Conservation (phyloP, 768 basidiomycete genomes). For the Trametes cinnabarina region DNA sequence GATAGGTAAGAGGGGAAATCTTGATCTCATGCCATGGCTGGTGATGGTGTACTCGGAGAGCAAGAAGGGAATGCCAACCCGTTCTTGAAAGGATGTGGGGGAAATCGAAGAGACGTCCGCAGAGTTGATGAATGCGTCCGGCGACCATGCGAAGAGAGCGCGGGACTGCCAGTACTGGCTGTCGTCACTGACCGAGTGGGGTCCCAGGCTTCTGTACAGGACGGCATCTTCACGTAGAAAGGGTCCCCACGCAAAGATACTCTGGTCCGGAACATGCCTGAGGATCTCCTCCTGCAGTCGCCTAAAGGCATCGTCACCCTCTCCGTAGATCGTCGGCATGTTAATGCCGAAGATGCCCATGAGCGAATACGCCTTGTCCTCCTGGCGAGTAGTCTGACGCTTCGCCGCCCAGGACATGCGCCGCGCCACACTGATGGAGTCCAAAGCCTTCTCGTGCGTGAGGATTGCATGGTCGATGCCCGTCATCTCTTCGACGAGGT, state of each 20-base stretch:
- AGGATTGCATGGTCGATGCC: slow-evolving; percentile 6
- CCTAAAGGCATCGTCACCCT: slow-evolving; percentile 12
- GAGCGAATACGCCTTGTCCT: slow-evolving; percentile 19
- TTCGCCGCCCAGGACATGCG: slow-evolving; percentile 20
- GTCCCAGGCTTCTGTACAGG: not conserved
- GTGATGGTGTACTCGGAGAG: slow-evolving; percentile 5
- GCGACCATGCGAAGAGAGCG: slow-evolving; percentile 17
- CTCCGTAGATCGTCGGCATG: slow-evolving; percentile 16
- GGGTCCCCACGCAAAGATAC: slow-evolving; percentile 16
- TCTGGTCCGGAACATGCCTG: slow-evolving; percentile 15
- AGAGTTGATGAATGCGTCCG: slow-evolving; percentile 16
- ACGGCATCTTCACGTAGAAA: slow-evolving; percentile 1
- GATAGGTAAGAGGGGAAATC: slow-evolving; percentile 5
- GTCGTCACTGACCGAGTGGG: slow-evolving; percentile 3
- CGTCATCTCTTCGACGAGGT: slow-evolving; percentile 11
- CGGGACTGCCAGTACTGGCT: slow-evolving; percentile 14
- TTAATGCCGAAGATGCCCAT: slow-evolving; percentile 19
- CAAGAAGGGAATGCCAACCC: not conserved
- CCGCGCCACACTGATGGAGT: slow-evolving; percentile 11
- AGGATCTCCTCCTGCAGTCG: slow-evolving; percentile 18
- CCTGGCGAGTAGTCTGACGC: slow-evolving; percentile 12
- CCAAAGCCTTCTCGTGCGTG: not conserved
- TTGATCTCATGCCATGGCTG: slow-evolving; percentile 11
- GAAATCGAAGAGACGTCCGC: not conserved
- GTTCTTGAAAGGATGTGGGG: slow-evolving; percentile 4